Evolutionary conservation across 2,329 filamentous ascomycete genomes (phyloP), one percentile per base, ranked within the genome.

Genomic region (Hypoxylon sp.): DNA sequence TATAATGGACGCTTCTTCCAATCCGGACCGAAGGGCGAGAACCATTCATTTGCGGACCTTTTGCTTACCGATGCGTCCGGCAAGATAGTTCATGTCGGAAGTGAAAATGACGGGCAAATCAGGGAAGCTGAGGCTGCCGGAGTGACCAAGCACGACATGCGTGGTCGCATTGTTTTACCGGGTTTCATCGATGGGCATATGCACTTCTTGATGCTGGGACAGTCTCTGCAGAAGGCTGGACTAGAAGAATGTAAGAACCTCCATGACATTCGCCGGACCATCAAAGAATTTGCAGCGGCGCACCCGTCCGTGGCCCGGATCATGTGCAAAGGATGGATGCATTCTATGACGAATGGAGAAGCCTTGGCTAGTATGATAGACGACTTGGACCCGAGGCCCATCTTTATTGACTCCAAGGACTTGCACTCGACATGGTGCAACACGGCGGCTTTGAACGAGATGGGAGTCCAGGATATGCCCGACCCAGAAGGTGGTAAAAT

Each of bases 1-100:
- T 82, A 80, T 52, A 84, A 82, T 2, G 86, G 89, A 82, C 91
- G 87, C 33, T 85, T 89, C 74, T 87, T 88, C 24, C 89, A 88
- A 10, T 81, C 79, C 11, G 86, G 67, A 19, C 55, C 65, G 3
- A 67, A 62, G 37, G 75, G 75, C 29, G 66, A 73, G 42, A 46
- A 71, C 44, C 71, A 75, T 62, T 66, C 70, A 8, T 84, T 84
- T 69, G 78, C 78, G 51, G 76, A 77, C 13, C 77, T 77, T 71
- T 74, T 83, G 73, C 73, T 84, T 4, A 74, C 81, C 59, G 74
- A 78, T 11, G 77, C 73, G 48, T 72, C 47, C 13, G 77, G 78
- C 8, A 72, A 71, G 11, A 83, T 84, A 71, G 66, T 66, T 3
- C 75, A 82, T 59, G 76, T 83, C 63, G 81, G 81, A 46, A 69